Evolutionary conservation across 2,329 filamentous ascomycete species (phyloP).

Genomic region (Botrytis aclada): DNA sequence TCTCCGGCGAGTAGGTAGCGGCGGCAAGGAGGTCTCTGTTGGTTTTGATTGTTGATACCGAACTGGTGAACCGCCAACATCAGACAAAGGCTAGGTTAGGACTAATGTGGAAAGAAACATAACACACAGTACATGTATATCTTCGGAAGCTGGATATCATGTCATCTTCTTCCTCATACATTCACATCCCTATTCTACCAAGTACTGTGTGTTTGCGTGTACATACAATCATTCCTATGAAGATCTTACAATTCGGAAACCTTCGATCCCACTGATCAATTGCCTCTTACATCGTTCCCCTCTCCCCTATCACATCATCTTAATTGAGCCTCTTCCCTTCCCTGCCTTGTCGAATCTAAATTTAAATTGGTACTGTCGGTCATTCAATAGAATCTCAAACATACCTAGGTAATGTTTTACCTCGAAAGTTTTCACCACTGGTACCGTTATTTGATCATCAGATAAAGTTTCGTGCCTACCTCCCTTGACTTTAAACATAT

Average conservation of each 20-base stretch:
- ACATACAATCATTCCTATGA: not conserved
- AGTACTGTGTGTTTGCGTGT: not conserved
- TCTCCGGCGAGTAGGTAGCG: not conserved
- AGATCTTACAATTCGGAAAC: not conserved
- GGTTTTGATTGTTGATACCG: not conserved
- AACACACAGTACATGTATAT: not conserved
- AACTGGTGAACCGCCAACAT: not conserved
- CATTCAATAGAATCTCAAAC: not conserved
- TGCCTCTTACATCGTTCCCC: not conserved
- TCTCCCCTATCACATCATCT: not conserved
- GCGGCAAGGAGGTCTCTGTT: not conserved
- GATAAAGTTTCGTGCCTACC: not conserved
- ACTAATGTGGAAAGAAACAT: not conserved
- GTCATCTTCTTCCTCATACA: not conserved
- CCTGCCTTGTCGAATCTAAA: not conserved
- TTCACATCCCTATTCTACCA: no score
- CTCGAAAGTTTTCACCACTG: not conserved
- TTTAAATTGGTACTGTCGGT: not conserved
- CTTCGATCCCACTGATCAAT: not conserved
- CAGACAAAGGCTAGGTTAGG: not conserved
- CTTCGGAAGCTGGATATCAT: not conserved
- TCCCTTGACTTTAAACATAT: no score
- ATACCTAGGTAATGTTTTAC: not conserved
- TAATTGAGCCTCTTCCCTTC: not conserved
- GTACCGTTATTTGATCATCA: not conserved